Percentiles rank a stretch among this genome's conserved stretches.
Conservation (phyloP, 169 alveolate genomes). For the Cryptosporidium tyzzeri region DNA sequence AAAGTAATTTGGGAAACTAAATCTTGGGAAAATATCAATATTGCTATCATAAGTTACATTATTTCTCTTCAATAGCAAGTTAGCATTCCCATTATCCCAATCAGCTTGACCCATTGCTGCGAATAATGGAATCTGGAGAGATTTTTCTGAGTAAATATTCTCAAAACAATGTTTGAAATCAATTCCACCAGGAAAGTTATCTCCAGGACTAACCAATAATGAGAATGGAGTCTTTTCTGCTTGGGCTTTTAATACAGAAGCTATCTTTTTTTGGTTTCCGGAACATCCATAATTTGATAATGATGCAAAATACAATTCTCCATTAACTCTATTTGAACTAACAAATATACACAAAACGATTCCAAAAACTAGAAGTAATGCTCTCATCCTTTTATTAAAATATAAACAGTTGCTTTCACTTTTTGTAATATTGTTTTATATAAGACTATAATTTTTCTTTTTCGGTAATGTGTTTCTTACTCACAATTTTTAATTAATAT, state of each 20-base stretch:
- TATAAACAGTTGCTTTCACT: not conserved
- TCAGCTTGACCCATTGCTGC: slow-evolving; percentile 69
- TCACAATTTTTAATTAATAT: not conserved
- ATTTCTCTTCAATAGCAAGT: slow-evolving; percentile 35
- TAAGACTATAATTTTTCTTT: slow-evolving; percentile 1
- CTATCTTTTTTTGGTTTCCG: slow-evolving; percentile 56
- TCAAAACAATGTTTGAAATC: slow-evolving; percentile 73
- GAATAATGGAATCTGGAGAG: slow-evolving; percentile 65
- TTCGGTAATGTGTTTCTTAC: slow-evolving; percentile 25
- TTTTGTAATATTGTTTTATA: not conserved
- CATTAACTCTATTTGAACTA: slow-evolving; percentile 9
- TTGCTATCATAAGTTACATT: slow-evolving; percentile 62
- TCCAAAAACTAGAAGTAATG: slow-evolving; percentile 24
- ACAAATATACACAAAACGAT: slow-evolving; percentile 17
- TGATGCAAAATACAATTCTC: slow-evolving; percentile 76
- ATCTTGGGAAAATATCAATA: slow-evolving; percentile 63
- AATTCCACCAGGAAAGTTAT: slow-evolving; percentile 71
- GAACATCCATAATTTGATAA: slow-evolving; percentile 70
- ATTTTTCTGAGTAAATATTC: slow-evolving; percentile 47
- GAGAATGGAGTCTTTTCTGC: slow-evolving; percentile 71
- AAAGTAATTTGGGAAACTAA: slow-evolving; percentile 65
- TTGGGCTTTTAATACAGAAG: slow-evolving; percentile 24
- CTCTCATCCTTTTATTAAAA: slow-evolving; percentile 6
- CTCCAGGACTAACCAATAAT: slow-evolving; percentile 69
- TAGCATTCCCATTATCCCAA: slow-evolving; percentile 73